These are phyloP conservation scores for Cystobasidium sp. DNA, from an alignment of 1,284 basidiomycete genomes.

Conservation along the genomic window DNA sequence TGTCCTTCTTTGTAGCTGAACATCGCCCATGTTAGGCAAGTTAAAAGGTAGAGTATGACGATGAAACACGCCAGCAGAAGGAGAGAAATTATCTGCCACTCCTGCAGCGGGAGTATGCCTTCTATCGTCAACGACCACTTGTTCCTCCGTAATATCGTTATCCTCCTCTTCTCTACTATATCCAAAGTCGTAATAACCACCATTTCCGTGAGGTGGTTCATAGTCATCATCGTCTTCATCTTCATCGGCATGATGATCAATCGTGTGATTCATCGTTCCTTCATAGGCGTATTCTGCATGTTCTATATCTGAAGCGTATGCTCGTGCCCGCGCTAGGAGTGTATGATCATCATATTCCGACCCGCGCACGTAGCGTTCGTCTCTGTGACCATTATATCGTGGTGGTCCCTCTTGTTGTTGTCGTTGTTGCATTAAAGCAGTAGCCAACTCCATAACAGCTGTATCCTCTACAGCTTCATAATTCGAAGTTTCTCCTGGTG, in stretches of 20 bases:
- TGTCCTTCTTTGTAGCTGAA: slow-evolving; percentile 23
- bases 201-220: slow-evolving; percentile 7
- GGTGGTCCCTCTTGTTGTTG: too few relatives aligned
- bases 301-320: too few relatives aligned
- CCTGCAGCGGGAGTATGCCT: background rate
- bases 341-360: too few relatives aligned
- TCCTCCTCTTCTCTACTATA: slow-evolving; percentile 12
- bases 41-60: slow-evolving; percentile 38
- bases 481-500: too few relatives aligned
- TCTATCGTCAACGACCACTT: slow-evolving; percentile 9
- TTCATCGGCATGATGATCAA: background rate
- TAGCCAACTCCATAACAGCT: too few relatives aligned
- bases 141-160: background rate
- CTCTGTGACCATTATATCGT: too few relatives aligned
- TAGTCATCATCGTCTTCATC: slow-evolving; percentile 15
- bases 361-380: too few relatives aligned
- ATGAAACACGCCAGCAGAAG: slow-evolving; percentile 38
- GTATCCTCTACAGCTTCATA: too few relatives aligned
- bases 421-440: too few relatives aligned
- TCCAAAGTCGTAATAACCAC: slow-evolving; percentile 12
- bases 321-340: too few relatives aligned
- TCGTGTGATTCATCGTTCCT: background rate
- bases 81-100: slow-evolving; percentile 31
- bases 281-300: too few relatives aligned
- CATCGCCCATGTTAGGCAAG: slow-evolving; percentile 24